Evolutionary conservation across 1,284 basidiomycete species (phyloP).

Genomic region (Apiotrichum mycotoxinovorans): DNA sequence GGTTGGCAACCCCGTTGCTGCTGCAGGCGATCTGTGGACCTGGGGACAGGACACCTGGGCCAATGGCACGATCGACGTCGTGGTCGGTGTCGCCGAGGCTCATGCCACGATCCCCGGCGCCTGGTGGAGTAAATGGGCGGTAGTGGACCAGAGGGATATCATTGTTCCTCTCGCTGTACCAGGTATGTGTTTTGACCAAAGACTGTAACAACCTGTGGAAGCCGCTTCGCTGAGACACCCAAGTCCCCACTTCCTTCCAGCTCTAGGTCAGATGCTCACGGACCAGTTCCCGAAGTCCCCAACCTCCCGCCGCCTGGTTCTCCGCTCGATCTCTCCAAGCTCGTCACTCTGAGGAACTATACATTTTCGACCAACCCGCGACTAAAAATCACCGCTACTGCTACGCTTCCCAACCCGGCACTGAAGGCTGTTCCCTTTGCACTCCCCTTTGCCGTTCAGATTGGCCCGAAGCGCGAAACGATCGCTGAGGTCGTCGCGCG

Average conservation of each 20-base stretch:
- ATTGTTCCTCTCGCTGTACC: constrained; percentile 27
- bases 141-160: constrained; percentile 28
- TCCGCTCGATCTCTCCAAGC: constrained; percentile 37
- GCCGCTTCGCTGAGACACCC: background rate
- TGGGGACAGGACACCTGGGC: constrained; percentile 41
- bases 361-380: constrained; percentile 26
- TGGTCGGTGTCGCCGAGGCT: constrained; percentile 25
- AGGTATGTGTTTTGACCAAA: constrained; percentile 28
- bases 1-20: constrained; percentile 33
- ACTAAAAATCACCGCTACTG: constrained; percentile 34
- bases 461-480: constrained; percentile 17
- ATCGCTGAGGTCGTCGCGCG: constrained; percentile 41
- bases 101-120: constrained; percentile 20
- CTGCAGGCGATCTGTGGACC: constrained; percentile 32
- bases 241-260: constrained; percentile 8
- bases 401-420: constrained; percentile 34
- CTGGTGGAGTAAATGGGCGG: constrained; percentile 31
- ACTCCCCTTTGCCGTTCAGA: constrained; percentile 41
- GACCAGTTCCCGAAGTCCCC: constrained; percentile 40
- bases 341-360: constrained; percentile 41
- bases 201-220: background rate
- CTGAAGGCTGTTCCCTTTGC: constrained; percentile 34
- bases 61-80: constrained; percentile 27
- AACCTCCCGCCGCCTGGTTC: constrained; percentile 39
- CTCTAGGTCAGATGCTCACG: constrained; percentile 9